Conservation (phyloP, 2,329 filamentous ascomycete genomes). For the Stromatinia cepivora region DNA sequence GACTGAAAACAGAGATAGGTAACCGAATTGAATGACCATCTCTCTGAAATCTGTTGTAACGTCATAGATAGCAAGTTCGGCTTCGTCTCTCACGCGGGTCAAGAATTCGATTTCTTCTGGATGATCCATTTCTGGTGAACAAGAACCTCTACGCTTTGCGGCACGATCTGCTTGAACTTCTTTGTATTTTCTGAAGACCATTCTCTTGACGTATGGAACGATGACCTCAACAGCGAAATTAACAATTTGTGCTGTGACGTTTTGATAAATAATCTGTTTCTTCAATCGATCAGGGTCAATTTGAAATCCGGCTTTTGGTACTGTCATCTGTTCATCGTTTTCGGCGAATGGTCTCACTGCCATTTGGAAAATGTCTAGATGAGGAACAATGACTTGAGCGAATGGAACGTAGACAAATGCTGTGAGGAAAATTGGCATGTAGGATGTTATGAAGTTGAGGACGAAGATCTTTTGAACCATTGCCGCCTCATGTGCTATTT, state of each 20-base stretch:
- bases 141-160: conserved; percentile 52
- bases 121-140: conserved; percentile 55
- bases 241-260: conserved; percentile 89
- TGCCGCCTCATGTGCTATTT: conserved; percentile 71
- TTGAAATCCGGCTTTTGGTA: conserved; percentile 63
- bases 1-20: conserved; percentile 86
- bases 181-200: conserved; percentile 75
- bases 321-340: conserved; percentile 67
- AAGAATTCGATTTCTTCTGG: conserved; percentile 81
- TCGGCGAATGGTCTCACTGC: conserved; percentile 75
- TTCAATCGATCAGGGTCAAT: conserved; percentile 82
- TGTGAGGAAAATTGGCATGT: conserved; percentile 87
- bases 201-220: conserved; percentile 81
- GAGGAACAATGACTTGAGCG: conserved; percentile 77
- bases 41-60: conserved; percentile 89
- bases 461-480: conserved; percentile 93
- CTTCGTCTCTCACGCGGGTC: conserved; percentile 76
- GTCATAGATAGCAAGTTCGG: conserved; percentile 80
- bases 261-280: conserved; percentile 94
- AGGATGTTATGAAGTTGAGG: conserved; percentile 94
- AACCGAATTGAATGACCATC: conserved; percentile 85
- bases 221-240: conserved; percentile 83
- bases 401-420: conserved; percentile 96
- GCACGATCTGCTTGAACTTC: conserved; percentile 63
- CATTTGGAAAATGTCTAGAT: conserved; percentile 77